A percentile compares a stretch with the other conserved stretches of the same genome.
These are phyloP conservation scores for Stagonosporopsis rhizophila DNA, from an alignment of 2,329 filamentous ascomycete genomes.

Conservation along the genomic window DNA sequence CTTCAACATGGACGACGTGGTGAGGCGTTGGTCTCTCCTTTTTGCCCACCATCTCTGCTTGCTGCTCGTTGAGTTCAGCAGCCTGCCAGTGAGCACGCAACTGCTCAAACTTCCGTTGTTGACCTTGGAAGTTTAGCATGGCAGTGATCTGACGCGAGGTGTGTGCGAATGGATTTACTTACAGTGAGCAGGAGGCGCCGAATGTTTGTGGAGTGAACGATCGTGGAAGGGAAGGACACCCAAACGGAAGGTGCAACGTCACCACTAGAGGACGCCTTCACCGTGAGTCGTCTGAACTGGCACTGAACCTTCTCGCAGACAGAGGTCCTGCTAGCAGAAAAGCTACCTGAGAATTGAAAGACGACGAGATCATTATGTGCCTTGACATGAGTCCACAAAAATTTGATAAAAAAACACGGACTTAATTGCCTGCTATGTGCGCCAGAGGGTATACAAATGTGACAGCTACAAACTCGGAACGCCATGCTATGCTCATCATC, in stretches of 20 bases:
- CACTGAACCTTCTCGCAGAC: neutral
- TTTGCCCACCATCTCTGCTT: slow-evolving; percentile 36
- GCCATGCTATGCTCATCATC: slow-evolving; percentile 26
- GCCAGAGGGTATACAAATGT: slow-evolving; percentile 34
- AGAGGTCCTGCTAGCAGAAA: neutral
- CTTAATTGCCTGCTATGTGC: neutral
- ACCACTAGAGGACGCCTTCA: slow-evolving; percentile 8
- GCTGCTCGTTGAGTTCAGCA: slow-evolving; percentile 22
- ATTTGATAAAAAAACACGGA: neutral
- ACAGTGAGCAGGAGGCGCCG: slow-evolving; percentile 21
- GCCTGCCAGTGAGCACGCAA: slow-evolving; percentile 46
- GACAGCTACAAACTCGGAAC: slow-evolving; percentile 21
- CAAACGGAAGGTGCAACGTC: slow-evolving; percentile 20
- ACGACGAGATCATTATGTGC: neutral
- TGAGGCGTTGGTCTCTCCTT: slow-evolving; percentile 30
- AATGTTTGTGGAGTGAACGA: slow-evolving; percentile 6
- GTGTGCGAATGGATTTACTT: slow-evolving; percentile 21
- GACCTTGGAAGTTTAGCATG: slow-evolving; percentile 48
- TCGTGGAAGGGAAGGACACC: slow-evolving; percentile 26
- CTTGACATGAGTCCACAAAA: neutral
- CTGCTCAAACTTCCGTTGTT: slow-evolving; percentile 38
- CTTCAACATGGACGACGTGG: slow-evolving; percentile 18
- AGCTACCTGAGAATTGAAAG: neutral
- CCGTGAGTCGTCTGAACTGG: neutral
- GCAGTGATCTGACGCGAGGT: slow-evolving; percentile 22